These are phyloP conservation scores for Ceratorhiza oryzae-sativae DNA, from an alignment of 1,284 basidiomycete genomes.

Conservation along the genomic window DNA sequence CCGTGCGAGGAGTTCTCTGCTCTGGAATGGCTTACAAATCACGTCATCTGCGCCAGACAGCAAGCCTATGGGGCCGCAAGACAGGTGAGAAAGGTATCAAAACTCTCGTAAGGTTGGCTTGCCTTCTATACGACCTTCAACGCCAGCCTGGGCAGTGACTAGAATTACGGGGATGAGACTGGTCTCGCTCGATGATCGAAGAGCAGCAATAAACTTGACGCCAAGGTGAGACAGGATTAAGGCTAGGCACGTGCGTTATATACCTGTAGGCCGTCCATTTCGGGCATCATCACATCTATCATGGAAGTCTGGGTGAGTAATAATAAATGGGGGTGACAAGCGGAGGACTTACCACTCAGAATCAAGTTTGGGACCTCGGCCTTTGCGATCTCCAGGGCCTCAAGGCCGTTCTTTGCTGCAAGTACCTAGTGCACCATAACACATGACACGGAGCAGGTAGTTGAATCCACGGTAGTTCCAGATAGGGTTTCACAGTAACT, in stretches of 20 bases:
- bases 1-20: slow-evolving; percentile 54
- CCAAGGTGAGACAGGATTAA: neutral
- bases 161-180: slow-evolving; percentile 48
- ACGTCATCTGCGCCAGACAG: slow-evolving; percentile 54
- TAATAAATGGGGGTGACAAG: neutral
- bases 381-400: slow-evolving; percentile 50
- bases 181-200: slow-evolving; percentile 43
- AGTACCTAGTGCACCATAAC: slow-evolving; percentile 45
- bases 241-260: slow-evolving; percentile 28
- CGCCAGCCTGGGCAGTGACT: slow-evolving; percentile 48
- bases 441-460: neutral
- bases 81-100: neutral
- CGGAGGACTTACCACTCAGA: slow-evolving; percentile 46
- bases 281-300: slow-evolving; percentile 53
- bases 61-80: neutral
- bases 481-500: neutral
- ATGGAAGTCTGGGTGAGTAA: neutral
- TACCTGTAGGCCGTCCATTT: slow-evolving; percentile 33
- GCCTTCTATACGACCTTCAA: slow-evolving; percentile 47
- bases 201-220: slow-evolving; percentile 46
- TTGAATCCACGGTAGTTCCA: neutral
- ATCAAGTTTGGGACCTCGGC: slow-evolving; percentile 47
- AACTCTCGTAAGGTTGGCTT: slow-evolving; percentile 11
- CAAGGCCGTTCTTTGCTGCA: slow-evolving; percentile 52
- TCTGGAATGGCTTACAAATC: slow-evolving; percentile 48